Evolutionary conservation across 345 rosid genomes (phyloP).

Genomic region (Salix viminalis): DNA sequence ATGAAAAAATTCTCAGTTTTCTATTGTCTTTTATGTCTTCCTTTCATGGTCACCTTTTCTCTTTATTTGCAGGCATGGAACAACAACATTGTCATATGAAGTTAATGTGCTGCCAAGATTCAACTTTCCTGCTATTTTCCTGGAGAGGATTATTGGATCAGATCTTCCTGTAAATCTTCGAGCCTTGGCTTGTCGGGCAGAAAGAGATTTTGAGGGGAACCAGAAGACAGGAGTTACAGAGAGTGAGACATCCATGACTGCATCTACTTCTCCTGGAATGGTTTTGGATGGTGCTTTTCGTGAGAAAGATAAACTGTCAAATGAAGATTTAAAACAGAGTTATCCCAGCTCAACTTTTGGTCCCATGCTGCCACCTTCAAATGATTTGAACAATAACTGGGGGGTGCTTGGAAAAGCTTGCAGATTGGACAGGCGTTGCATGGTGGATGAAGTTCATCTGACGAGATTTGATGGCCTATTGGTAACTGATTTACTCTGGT

Average conservation of each 20-base stretch:
- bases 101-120: slow-evolving; percentile 85
- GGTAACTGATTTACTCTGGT: slow-evolving; percentile 47
- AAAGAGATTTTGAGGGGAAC: slow-evolving; percentile 41
- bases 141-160: slow-evolving; percentile 88
- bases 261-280: slow-evolving; percentile 26
- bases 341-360: slow-evolving; percentile 36
- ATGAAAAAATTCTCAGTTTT: background rate
- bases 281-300: slow-evolving; percentile 29
- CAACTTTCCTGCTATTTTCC: slow-evolving; percentile 87
- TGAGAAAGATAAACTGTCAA: slow-evolving; percentile 23
- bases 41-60: background rate
- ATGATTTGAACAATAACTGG: slow-evolving; percentile 64
- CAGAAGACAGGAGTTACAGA: slow-evolving; percentile 34
- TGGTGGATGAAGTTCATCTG: slow-evolving; percentile 94
- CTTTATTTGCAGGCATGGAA: slow-evolving; percentile 44
- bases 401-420: slow-evolving; percentile 77
- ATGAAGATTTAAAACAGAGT: slow-evolving; percentile 31
- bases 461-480: slow-evolving; percentile 93
- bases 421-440: slow-evolving; percentile 66
- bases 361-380: slow-evolving; percentile 36
- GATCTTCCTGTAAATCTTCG: slow-evolving; percentile 93
- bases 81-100: slow-evolving; percentile 68
- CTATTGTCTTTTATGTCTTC: background rate
- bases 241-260: slow-evolving; percentile 27
- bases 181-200: slow-evolving; percentile 82